Percentiles rank a stretch among this genome's conserved stretches.
Evolutionary conservation across 1,139 yeast genomes (phyloP).

Genomic region (Nakaseomyces sp.): DNA sequence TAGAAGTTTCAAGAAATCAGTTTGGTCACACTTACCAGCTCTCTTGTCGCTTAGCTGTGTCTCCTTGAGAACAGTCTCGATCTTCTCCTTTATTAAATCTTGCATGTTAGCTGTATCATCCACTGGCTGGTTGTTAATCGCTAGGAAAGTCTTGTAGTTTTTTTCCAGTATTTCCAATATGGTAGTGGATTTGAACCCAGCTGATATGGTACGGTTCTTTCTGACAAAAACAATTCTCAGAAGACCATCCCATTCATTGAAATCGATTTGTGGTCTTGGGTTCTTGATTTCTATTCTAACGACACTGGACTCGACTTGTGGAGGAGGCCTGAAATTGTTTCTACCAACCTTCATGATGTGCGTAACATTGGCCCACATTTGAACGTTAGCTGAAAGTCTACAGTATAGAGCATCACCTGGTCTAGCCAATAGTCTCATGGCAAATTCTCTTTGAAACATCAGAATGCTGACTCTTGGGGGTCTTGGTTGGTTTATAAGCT

Average conservation of each 20-base stretch:
- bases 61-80: slow-evolving; percentile 57
- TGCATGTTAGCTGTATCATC: slow-evolving; percentile 38
- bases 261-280: slow-evolving; percentile 89
- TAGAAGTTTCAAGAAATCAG: slow-evolving; percentile 77
- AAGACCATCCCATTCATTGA: slow-evolving; percentile 94
- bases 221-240: slow-evolving; percentile 84
- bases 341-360: slow-evolving; percentile 98
- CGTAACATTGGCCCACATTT: slow-evolving; percentile 98
- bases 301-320: slow-evolving; percentile 94
- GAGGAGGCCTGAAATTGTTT: slow-evolving; percentile 96
- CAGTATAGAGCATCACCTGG: slow-evolving; percentile 94
- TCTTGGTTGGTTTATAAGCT: slow-evolving; percentile 76
- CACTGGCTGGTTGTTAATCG: slow-evolving; percentile 41
- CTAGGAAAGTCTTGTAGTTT: slow-evolving; percentile 74
- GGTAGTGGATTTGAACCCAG: slow-evolving; percentile 80
- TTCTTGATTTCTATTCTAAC: slow-evolving; percentile 84
- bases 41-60: slow-evolving; percentile 81
- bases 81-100: slow-evolving; percentile 47
- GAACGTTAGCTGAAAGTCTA: slow-evolving; percentile 90
- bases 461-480: slow-evolving; percentile 94
- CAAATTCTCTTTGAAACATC: slow-evolving; percentile 98
- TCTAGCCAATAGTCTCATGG: slow-evolving; percentile 81
- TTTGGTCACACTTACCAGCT: slow-evolving; percentile 90
- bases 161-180: slow-evolving; percentile 80
- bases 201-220: slow-evolving; percentile 85